These are phyloP conservation scores for Avena sativa DNA, from an alignment of 176 grass and related monocot genomes.

Conservation along the genomic window DNA sequence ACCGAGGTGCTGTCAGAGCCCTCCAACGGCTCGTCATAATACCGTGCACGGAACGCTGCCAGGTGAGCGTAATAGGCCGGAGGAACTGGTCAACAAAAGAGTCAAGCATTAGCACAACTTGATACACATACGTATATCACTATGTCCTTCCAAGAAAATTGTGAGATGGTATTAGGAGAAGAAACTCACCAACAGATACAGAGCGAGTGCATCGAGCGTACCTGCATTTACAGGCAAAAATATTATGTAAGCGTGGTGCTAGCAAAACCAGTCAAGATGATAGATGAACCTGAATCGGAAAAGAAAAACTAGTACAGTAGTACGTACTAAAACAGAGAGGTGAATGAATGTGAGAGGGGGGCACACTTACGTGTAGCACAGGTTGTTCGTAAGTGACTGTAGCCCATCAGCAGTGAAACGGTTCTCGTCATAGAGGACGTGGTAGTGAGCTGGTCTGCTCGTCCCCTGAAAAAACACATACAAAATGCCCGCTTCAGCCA, in stretches of 20 bases:
- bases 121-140: too few relatives aligned
- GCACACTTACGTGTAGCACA: conserved; percentile 74
- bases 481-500: conserved; percentile 6
- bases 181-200: conserved; percentile 70
- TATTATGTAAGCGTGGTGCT: neutral
- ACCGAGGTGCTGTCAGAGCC: conserved; percentile 34
- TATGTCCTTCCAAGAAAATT: neutral
- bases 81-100: conserved; percentile 56
- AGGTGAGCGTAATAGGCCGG: conserved; percentile 87
- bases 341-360: too few relatives aligned
- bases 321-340: neutral
- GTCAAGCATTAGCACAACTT: neutral
- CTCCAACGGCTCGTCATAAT: conserved; percentile 55
- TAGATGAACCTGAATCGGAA: neutral
- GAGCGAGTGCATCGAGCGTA: conserved; percentile 86
- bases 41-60: conserved; percentile 69
- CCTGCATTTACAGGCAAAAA: conserved; percentile 53
- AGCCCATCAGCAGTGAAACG: conserved; percentile 53
- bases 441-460: conserved; percentile 68
- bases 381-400: conserved; percentile 62
- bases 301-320: neutral
- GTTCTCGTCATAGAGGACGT: conserved; percentile 67
- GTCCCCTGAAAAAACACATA: conserved; percentile 51
- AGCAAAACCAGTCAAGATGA: neutral
- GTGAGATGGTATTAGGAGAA: neutral